These are phyloP conservation scores for Heterobasidion occidentale DNA, from an alignment of 1,284 basidiomycete genomes.

Conservation along the genomic window DNA sequence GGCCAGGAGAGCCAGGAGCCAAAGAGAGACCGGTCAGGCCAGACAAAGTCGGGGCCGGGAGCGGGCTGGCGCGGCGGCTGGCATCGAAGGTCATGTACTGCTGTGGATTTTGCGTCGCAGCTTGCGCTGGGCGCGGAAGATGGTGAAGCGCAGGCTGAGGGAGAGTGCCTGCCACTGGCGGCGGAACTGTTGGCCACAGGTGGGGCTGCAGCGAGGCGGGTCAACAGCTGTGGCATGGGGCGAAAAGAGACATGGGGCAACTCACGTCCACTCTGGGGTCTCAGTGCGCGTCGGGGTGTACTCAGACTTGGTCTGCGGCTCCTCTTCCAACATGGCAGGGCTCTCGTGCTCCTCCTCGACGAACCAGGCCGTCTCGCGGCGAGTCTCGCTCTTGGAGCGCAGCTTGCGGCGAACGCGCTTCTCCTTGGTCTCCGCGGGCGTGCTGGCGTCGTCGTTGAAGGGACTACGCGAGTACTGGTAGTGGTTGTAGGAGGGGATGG, in stretches of 20 bases:
- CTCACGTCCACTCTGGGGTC: slow-evolving; percentile 25
- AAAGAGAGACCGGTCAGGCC: background rate
- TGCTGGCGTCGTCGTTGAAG: slow-evolving; percentile 21
- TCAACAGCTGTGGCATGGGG: slow-evolving; percentile 1
- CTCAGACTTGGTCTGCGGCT: slow-evolving; percentile 14
- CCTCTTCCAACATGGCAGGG: slow-evolving; percentile 13
- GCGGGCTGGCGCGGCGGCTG: background rate
- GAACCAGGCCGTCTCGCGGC: slow-evolving; percentile 12
- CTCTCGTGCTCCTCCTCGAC: slow-evolving; percentile 28
- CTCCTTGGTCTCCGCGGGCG: slow-evolving; percentile 8
- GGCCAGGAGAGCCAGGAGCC: background rate
- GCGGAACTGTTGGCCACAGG: slow-evolving; percentile 42
- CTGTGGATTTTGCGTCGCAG: slow-evolving; percentile 21
- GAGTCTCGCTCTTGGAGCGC: slow-evolving; percentile 11
- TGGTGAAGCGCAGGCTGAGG: slow-evolving; percentile 43
- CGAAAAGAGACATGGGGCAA: slow-evolving; percentile 6
- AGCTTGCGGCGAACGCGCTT: slow-evolving; percentile 6
- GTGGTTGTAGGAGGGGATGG: slow-evolving; percentile 14
- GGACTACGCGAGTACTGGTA: slow-evolving; percentile 24
- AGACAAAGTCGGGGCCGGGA: background rate
- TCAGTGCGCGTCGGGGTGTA: slow-evolving; percentile 10
- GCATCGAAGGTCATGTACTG: slow-evolving; percentile 2
- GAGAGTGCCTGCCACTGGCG: slow-evolving; percentile 52
- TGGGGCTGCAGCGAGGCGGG: slow-evolving; percentile 30
- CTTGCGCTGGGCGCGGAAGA: slow-evolving; percentile 49